A percentile compares a stretch with the other conserved stretches of the same genome.
These are phyloP conservation scores for Biscogniauxia mediterranea DNA, from an alignment of 2,329 filamentous ascomycete genomes.

Conservation along the genomic window DNA sequence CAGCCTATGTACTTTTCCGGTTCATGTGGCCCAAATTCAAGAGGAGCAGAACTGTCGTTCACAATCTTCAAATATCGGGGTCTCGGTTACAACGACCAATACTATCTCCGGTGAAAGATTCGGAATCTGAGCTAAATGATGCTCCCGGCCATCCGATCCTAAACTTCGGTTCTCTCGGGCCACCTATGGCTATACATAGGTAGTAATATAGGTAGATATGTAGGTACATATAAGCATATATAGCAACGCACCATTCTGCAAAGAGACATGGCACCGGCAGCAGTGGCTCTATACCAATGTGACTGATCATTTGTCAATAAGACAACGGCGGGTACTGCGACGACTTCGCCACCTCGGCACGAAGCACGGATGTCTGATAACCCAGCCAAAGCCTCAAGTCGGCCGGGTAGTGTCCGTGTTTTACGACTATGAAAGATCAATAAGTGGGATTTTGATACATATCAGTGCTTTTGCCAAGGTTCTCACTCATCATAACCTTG, in stretches of 20 bases:
- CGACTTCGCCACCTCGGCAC: not conserved
- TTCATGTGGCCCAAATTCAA: not conserved
- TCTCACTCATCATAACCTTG: not conserved
- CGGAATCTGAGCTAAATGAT: not conserved
- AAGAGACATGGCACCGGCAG: not conserved
- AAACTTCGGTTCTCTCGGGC: not conserved
- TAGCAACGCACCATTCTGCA: too few relatives aligned
- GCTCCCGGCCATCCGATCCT: not conserved
- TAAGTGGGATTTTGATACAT: not conserved
- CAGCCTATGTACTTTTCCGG: too few relatives aligned
- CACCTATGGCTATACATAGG: not conserved
- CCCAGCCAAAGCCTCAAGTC: not conserved
- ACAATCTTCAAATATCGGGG: not conserved
- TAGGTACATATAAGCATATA: too few relatives aligned
- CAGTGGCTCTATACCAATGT: not conserved
- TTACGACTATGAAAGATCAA: not conserved
- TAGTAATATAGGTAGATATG: too few relatives aligned
- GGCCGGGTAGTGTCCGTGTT: not conserved
- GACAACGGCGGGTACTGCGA: not conserved
- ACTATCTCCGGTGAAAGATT: not conserved
- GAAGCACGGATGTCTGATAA: not conserved
- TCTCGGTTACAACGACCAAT: not conserved
- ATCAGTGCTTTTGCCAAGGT: not conserved
- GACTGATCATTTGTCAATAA: not conserved
- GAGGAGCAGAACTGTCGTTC: not conserved